A percentile compares a stretch with the other conserved stretches of the same genome.
These are phyloP conservation scores for Aureobasidium leucospermi DNA, from an alignment of 2,329 filamentous ascomycete genomes.

Conservation along the genomic window DNA sequence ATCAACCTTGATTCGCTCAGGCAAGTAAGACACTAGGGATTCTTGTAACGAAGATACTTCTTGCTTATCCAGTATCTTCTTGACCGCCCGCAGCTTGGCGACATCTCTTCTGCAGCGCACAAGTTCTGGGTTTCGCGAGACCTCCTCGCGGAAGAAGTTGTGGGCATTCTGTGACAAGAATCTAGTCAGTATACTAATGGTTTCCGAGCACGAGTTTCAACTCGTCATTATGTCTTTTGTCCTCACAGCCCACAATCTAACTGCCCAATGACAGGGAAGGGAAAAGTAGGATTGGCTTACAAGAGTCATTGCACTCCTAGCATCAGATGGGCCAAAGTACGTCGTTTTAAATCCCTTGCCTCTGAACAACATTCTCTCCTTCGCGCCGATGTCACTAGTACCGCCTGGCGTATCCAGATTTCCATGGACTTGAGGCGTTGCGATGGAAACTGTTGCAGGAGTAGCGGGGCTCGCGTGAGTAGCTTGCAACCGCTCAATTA, in stretches of 20 bases:
- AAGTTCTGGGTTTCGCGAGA: slow-evolving; percentile 26
- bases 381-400: not conserved
- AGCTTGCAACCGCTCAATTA: slow-evolving; percentile 13
- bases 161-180: not conserved
- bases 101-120: slow-evolving; percentile 27
- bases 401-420: not conserved
- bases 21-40: slow-evolving; percentile 31
- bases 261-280: not conserved
- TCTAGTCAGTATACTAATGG: not conserved
- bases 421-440: slow-evolving; percentile 1
- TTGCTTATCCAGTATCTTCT: slow-evolving; percentile 17
- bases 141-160: slow-evolving; percentile 4
- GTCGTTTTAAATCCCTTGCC: slow-evolving; percentile 40
- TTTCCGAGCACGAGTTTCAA: not conserved
- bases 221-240: not conserved
- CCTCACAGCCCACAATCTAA: not conserved
- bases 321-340: slow-evolving; percentile 37
- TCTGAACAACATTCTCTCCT: slow-evolving; percentile 35
- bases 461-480: not conserved
- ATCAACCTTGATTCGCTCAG: slow-evolving; percentile 33
- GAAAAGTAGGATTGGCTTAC: slow-evolving; percentile 19
- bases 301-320: slow-evolving; percentile 27
- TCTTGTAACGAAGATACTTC: slow-evolving; percentile 22
- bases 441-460: slow-evolving; percentile 2
- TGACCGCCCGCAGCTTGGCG: slow-evolving; percentile 17